A percentile compares a stretch with the other conserved stretches of the same genome.
Conservation (phyloP, 2,329 filamentous ascomycete genomes). For the Venturia nashicola region DNA sequence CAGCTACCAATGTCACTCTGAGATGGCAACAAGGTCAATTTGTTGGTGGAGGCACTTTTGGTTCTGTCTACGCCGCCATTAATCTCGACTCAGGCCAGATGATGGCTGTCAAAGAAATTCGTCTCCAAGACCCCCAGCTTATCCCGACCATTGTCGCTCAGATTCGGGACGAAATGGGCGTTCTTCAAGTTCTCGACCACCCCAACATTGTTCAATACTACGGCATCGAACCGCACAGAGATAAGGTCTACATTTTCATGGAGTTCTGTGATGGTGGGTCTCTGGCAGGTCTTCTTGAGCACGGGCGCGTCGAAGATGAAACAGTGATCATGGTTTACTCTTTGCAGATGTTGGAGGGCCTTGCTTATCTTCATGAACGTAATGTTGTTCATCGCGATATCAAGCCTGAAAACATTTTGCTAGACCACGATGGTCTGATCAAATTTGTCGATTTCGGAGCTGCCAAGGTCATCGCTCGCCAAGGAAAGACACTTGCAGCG, state of each 20-base stretch:
- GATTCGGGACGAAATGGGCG: slow-evolving; percentile 94
- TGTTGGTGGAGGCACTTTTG: slow-evolving; percentile 92
- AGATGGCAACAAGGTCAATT: slow-evolving; percentile 99
- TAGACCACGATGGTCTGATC: slow-evolving; percentile 96
- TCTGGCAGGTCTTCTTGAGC: slow-evolving; percentile 76
- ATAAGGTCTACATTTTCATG: slow-evolving; percentile 99
- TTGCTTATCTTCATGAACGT: slow-evolving; percentile 85
- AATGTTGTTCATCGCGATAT: slow-evolving; percentile 93
- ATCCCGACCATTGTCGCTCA: slow-evolving; percentile 90
- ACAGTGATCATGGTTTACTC: slow-evolving; percentile 96
- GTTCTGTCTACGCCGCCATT: slow-evolving; percentile 93
- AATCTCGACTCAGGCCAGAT: slow-evolving; percentile 91
- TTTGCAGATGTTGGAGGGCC: slow-evolving; percentile 82
- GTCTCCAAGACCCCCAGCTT: slow-evolving; percentile 88
- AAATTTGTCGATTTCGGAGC: slow-evolving; percentile 99
- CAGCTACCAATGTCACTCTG: slow-evolving; percentile 86
- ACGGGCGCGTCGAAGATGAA: slow-evolving; percentile 94
- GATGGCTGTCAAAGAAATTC: slow-evolving; percentile 98
- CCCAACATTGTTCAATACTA: slow-evolving; percentile 97
- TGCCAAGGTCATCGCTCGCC: slow-evolving; percentile 88
- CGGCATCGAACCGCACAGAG: slow-evolving; percentile 93
- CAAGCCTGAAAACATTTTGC: slow-evolving; percentile 93
- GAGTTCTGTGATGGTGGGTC: slow-evolving; percentile 97
- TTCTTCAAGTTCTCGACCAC: slow-evolving; percentile 88
- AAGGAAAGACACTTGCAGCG: slow-evolving; percentile 73